phyloP scores from a whole-genome alignment of 139 green algal genomes.

The Coelastrella sp. region DNA sequence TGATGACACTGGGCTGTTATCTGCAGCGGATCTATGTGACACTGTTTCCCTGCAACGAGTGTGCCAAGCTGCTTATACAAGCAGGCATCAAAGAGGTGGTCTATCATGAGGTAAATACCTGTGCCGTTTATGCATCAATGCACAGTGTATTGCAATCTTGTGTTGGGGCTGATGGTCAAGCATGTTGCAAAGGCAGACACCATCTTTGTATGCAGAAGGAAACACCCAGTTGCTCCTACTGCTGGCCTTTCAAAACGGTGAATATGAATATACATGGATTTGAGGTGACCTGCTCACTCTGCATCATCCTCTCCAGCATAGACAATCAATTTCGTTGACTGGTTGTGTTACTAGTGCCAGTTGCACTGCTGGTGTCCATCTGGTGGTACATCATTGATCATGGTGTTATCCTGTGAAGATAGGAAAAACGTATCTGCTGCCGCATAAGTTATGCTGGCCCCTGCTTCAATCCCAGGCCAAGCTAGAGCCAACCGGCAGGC shows the following conservation, averaged over 20 bases:
- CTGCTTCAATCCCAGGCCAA: slow-evolving; percentile 7
- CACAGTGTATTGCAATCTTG: neutral
- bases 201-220: neutral
- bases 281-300: no score
- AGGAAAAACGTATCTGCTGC: neutral
- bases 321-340: no score
- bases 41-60: slow-evolving; percentile 99
- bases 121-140: neutral
- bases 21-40: slow-evolving; percentile 95
- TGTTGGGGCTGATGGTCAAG: neutral
- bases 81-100: slow-evolving; percentile 94
- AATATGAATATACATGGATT: no score
- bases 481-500: slow-evolving; percentile 33
- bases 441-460: neutral
- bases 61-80: slow-evolving; percentile 99
- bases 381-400: neutral
- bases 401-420: neutral
- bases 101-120: slow-evolving; percentile 81
- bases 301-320: no score
- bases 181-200: neutral
- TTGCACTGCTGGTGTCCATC: neutral
- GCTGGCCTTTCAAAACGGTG: no score
- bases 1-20: neutral
- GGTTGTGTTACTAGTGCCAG: no score
- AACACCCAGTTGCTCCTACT: no score